These are phyloP conservation scores for Aureobasidium uvarum DNA, from an alignment of 2,329 filamentous ascomycete genomes.

Conservation along the genomic window DNA sequence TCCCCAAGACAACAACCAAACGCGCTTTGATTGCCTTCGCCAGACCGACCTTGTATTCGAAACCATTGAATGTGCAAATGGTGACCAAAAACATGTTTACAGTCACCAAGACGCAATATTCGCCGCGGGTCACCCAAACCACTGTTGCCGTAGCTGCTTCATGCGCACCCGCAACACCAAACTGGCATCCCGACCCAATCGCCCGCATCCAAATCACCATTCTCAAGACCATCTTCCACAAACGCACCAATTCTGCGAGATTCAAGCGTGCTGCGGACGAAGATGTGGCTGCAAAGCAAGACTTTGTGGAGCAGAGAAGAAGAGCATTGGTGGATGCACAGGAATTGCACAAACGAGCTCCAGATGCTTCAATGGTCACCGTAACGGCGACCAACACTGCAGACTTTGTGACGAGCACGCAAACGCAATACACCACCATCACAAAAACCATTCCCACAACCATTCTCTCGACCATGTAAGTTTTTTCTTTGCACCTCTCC, in stretches of 20 bases:
- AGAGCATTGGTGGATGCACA: not conserved
- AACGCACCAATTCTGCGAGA: not conserved
- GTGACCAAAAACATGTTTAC: conserved; percentile 1
- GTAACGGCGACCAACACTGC: not conserved
- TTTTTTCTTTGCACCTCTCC: not conserved
- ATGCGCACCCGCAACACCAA: not conserved
- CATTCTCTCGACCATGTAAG: not conserved
- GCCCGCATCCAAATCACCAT: conserved; percentile 10
- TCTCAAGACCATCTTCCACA: not conserved
- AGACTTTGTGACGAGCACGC: not conserved
- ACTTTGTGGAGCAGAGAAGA: not conserved
- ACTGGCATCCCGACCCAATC: not conserved
- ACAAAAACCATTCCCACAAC: not conserved
- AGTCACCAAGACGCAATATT: not conserved
- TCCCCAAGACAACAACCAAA: not conserved
- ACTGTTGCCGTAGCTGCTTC: not conserved
- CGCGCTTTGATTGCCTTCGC: not conserved
- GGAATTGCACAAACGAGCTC: not conserved
- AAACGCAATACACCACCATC: not conserved
- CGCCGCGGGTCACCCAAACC: not conserved
- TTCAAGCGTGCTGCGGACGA: not conserved
- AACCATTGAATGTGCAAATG: not conserved
- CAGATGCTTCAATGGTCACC: not conserved
- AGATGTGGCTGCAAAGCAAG: not conserved
- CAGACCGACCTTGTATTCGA: not conserved